Percentiles rank a stretch among this genome's conserved stretches.
Conservation (phyloP, 1,139 yeast genomes). For the Scheffersomyces parashehatae region DNA sequence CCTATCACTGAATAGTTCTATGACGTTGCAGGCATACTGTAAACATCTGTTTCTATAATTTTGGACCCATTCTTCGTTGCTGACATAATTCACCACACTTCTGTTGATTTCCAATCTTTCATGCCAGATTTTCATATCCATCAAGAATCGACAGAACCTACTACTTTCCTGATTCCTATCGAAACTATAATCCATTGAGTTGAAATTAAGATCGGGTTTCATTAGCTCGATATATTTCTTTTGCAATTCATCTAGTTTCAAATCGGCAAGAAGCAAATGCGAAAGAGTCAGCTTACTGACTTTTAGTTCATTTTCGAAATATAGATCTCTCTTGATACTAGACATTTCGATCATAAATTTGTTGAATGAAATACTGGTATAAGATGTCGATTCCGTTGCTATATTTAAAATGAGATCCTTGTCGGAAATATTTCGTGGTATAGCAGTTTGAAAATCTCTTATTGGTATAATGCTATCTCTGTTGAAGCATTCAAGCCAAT, state of each 20-base stretch:
- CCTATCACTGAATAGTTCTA: slow-evolving; percentile 8
- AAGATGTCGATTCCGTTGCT: slow-evolving; percentile 9
- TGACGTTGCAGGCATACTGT: slow-evolving; percentile 3
- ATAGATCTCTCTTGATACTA: slow-evolving; percentile 7
- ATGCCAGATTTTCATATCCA: slow-evolving; percentile 1
- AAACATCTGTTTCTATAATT: slow-evolving; percentile 8
- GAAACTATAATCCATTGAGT: background rate
- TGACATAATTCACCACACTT: slow-evolving; percentile 5
- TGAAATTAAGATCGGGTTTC: background rate
- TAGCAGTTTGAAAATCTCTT: background rate
- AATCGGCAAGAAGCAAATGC: background rate
- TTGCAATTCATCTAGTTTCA: slow-evolving; percentile 1
- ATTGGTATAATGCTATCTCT: slow-evolving; percentile 6
- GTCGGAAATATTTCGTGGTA: slow-evolving; percentile 12
- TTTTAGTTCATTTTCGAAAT: slow-evolving; percentile 1
- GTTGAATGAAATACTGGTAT: slow-evolving; percentile 13
- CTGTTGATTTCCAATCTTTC: slow-evolving; percentile 8
- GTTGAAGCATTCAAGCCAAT: slow-evolving; percentile 33
- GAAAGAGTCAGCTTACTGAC: background rate
- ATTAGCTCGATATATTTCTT: background rate
- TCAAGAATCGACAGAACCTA: background rate
- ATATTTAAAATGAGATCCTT: slow-evolving; percentile 9
- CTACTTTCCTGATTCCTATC: background rate
- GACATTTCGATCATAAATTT: slow-evolving; percentile 10
- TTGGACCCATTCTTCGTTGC: slow-evolving; percentile 1